Base-by-base conservation (phyloP, 805 yeast species). In the Saccharomycopsis sp. region DNA sequence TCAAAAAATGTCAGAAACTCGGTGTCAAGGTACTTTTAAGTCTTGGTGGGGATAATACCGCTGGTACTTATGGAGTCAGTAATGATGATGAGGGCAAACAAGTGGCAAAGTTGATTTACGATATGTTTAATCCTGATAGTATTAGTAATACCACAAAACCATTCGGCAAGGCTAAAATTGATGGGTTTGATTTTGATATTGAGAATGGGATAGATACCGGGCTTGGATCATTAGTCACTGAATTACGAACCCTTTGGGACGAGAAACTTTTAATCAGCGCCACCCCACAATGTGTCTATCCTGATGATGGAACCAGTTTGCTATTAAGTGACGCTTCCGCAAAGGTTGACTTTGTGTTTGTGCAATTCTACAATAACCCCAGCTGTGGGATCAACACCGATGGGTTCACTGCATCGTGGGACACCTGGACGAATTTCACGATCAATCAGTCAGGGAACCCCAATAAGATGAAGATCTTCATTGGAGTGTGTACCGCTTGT, bases 121-220 rank as follows among this genome's bases (percentile, higher is more conserved):
- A 76, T 48, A 72, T 72, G 37, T 74, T 82, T 52, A 78, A 77
- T 46, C 74, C 46, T 21, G 27, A 19, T 51, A 78, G 29, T 44
- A 86, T 84, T 29, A 18, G 39, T 6, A 17, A 23, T 3, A 20
- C 26, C 19, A 28, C 15, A 4, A 45, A 39, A 31, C 48, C 48
- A 14, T 45, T 45, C 35, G 45, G 79, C 48, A 80, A 74, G 49
- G 67, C 94, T 1, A 60, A 79, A 21, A 67, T 89, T 34, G 96
- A 89, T 59, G 97, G 97, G 19, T 88, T 87, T 56, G 97, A 89
- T 59, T 78, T 87, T 48, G 96, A 89, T 59, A 74, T 84, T 52
- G 97, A 89, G 59, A 72, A 74, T 55, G 66, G 66, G 45, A 59
- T 66, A 41, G 66, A 68, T 39, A 62, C 64, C 2, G 95, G 95